Percentiles rank a stretch among this genome's conserved stretches.
Evolutionary conservation across 495 filamentous ascomycete species (phyloP).

Genomic region (Hypomontagnella monticulosa): DNA sequence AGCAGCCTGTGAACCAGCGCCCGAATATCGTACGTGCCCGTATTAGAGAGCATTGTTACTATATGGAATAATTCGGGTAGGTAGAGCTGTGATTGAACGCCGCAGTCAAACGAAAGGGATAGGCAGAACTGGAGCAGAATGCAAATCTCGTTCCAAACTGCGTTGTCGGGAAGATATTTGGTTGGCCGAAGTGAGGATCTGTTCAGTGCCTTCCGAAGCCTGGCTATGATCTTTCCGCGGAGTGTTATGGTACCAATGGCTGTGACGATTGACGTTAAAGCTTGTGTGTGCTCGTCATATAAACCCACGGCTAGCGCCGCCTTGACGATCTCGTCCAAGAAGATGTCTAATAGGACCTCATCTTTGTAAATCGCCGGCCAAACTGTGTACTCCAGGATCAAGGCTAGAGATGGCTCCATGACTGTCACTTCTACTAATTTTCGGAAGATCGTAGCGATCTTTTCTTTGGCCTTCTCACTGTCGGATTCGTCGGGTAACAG

Average conservation of each 20-base stretch:
- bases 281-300: conserved; percentile 66
- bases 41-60: conserved; percentile 72
- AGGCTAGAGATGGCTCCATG: conserved; percentile 63
- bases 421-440: conserved; percentile 71
- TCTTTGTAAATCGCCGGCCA: conserved; percentile 71
- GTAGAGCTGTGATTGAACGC: conserved; percentile 69
- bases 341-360: conserved; percentile 68
- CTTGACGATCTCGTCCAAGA: conserved; percentile 71
- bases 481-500: conserved; percentile 65
- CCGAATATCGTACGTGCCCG: conserved; percentile 63
- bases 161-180: conserved; percentile 67
- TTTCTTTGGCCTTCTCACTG: conserved; percentile 68
- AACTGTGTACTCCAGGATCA: conserved; percentile 66
- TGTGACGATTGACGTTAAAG: conserved; percentile 66
- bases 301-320: conserved; percentile 64
- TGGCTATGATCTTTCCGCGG: conserved; percentile 67
- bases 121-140: conserved; percentile 70
- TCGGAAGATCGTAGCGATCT: conserved; percentile 66
- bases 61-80: conserved; percentile 73
- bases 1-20: conserved; percentile 67
- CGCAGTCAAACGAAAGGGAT: conserved; percentile 70
- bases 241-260: conserved; percentile 69
- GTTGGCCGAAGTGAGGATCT: conserved; percentile 70
- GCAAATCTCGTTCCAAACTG: conserved; percentile 71
- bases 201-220: conserved; percentile 70